Evolutionary conservation across 163 green algal genomes (phyloP), one percentile per base, ranked within the genome.

Genomic region (Chlamydomonas reinhardtii): DNA sequence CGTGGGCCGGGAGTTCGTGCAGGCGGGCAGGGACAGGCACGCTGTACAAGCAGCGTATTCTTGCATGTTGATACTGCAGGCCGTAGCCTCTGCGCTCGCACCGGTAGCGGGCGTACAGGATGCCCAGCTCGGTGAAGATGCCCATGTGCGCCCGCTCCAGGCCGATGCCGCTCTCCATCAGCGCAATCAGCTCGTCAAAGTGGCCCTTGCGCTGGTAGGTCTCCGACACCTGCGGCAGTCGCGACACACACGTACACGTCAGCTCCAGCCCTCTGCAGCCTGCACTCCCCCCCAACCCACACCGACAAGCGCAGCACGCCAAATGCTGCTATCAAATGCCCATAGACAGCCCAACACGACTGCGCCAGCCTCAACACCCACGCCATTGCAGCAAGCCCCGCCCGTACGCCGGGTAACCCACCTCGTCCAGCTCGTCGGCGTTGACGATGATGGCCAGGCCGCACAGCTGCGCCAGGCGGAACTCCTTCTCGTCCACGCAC

Each of bases 91-190:
- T n/a, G n/a, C n/a, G n/a, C n/a, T n/a, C n/a, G n/a, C 35, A 89
- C 84, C 95, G 93, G 95, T 98, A 98, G 77, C 95, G 96, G 17
- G 94, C 96, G 88, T 98, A 98, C 89, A 98, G 78, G 61, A 94
- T 95, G 88, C 94, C 96, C 92, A 98, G 91, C 91, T 97, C 96
- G 22, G 98, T 99, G 94, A 99, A 99, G 94, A 99, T 99, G 90
- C 98, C 98, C 98, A 99, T 99, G 94, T 99, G 98, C 5, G 98
- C 97, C 34, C 98, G 96, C 90, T 99, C 98, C 87, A 99, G 92
- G 31, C 98, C 98, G 86, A 99, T 98, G 87, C 98, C 98, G 71
- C 86, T 95, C 94, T 99, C 98, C 92, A 99, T 95, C 39, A 99
- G 94, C 16, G 89, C 84, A 83, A 99, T 98, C 85, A 99, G 95